Evolutionary conservation across 2,329 filamentous ascomycete genomes (phyloP).

Genomic region (Aureobasidium sp.): DNA sequence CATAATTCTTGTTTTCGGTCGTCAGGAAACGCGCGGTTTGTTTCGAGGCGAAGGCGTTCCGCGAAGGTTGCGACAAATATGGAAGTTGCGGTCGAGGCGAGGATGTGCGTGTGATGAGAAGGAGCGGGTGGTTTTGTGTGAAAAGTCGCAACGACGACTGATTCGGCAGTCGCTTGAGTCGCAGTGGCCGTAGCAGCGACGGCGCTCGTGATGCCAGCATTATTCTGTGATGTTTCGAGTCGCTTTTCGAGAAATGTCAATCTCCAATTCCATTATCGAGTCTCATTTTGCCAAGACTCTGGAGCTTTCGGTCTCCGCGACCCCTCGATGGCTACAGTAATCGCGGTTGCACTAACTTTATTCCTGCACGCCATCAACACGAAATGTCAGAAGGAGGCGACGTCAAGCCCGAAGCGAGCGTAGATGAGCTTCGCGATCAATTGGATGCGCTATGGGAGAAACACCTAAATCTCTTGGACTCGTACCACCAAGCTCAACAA

Average conservation of each 20-base stretch:
- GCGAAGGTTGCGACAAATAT: conserved; percentile 55
- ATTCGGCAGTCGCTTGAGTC: conserved; percentile 17
- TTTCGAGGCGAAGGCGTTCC: conserved; percentile 24
- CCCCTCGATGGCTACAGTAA: neutral
- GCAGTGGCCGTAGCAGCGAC: conserved; percentile 22
- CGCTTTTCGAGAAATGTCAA: neutral
- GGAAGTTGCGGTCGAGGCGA: conserved; percentile 54
- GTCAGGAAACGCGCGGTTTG: conserved; percentile 65
- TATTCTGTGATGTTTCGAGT: neutral
- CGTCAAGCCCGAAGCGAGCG: neutral
- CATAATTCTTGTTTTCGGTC: conserved; percentile 66
- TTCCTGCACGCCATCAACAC: neutral
- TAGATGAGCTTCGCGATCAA: conserved; percentile 27
- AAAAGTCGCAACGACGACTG: conserved; percentile 41
- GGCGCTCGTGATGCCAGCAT: conserved; percentile 15
- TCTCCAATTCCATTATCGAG: neutral
- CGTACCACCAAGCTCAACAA: conserved; percentile 56
- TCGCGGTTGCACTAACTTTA: neutral
- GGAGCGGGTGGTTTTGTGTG: conserved; percentile 50
- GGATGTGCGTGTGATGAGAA: conserved; percentile 43
- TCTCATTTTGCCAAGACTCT: conserved; percentile 10
- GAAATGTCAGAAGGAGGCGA: neutral
- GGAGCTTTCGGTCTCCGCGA: neutral
- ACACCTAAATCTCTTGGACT: conserved; percentile 60
- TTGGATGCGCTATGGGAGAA: conserved; percentile 59